A percentile compares a stretch with the other conserved stretches of the same genome.
phyloP scores from a whole-genome alignment of 176 grass and related monocot genomes.

The Hordeum marinum region DNA sequence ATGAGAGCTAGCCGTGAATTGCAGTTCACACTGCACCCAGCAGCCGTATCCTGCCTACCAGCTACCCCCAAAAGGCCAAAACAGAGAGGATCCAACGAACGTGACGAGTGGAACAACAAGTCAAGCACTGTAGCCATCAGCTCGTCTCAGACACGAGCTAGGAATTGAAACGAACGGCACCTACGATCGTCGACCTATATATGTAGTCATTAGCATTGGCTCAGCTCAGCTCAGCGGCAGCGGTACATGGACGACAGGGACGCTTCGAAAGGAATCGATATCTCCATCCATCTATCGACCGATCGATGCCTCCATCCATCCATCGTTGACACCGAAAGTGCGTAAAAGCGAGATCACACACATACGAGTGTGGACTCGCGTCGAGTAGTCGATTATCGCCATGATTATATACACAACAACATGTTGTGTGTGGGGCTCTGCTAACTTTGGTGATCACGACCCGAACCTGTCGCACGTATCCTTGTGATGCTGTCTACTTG shows the following conservation, averaged over 20 bases:
- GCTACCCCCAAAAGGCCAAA: background rate
- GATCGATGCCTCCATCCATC: background rate
- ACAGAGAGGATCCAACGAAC: background rate
- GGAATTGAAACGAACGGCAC: background rate
- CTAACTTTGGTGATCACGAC: constrained; percentile 37
- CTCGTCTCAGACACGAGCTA: background rate
- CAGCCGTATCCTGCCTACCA: constrained; percentile 35
- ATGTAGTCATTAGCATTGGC: background rate
- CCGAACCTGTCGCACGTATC: constrained; percentile 42
- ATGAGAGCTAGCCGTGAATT: background rate
- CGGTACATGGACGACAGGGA: constrained; percentile 17
- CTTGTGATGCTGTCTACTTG: background rate
- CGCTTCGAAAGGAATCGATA: constrained; percentile 26
- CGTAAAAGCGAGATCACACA: constrained; percentile 25
- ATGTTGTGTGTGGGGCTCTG: constrained; percentile 14
- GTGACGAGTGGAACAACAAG: background rate
- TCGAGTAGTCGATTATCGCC: background rate
- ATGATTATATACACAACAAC: background rate
- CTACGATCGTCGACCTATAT: background rate
- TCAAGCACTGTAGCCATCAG: background rate
- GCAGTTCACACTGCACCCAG: background rate
- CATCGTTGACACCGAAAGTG: constrained; percentile 49
- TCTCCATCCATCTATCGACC: background rate
- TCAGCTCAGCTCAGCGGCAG: background rate
- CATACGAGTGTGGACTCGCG: background rate